Conservation (phyloP, 2,329 filamentous ascomycete genomes). For the Talaromyces amestolkiae region DNA sequence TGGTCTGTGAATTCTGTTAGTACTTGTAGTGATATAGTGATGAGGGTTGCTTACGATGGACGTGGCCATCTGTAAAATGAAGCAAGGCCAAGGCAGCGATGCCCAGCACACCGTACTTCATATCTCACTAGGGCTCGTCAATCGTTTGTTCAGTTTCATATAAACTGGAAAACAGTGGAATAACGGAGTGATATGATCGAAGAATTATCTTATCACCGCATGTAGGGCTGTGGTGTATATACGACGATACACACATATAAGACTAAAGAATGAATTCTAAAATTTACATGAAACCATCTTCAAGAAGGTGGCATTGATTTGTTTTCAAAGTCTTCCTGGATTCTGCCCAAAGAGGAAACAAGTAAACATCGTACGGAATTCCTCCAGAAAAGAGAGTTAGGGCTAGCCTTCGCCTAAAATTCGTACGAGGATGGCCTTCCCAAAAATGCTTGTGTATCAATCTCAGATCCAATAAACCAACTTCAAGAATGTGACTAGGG, state of each 20-base stretch:
- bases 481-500: constrained; percentile 5
- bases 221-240: not conserved
- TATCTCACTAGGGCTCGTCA: not conserved
- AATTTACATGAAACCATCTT: no score
- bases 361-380: constrained; percentile 9
- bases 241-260: not conserved
- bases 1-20: not conserved
- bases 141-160: not conserved
- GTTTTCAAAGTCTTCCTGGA: not conserved
- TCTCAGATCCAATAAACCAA: not conserved
- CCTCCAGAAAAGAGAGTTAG: not conserved
- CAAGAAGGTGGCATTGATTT: not conserved
- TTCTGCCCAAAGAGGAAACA: constrained; percentile 3
- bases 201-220: not conserved
- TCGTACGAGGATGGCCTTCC: not conserved
- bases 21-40: constrained; percentile 5
- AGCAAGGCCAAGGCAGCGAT: constrained; percentile 25
- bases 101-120: constrained; percentile 23
- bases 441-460: not conserved
- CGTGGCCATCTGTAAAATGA: constrained; percentile 24
- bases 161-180: not conserved
- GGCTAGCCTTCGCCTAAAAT: not conserved
- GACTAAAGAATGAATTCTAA: no score
- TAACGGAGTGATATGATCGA: not conserved
- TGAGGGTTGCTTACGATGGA: constrained; percentile 24